Conservation (phyloP, 1,284 basidiomycete genomes). For the Malassezia slooffiae region DNA sequence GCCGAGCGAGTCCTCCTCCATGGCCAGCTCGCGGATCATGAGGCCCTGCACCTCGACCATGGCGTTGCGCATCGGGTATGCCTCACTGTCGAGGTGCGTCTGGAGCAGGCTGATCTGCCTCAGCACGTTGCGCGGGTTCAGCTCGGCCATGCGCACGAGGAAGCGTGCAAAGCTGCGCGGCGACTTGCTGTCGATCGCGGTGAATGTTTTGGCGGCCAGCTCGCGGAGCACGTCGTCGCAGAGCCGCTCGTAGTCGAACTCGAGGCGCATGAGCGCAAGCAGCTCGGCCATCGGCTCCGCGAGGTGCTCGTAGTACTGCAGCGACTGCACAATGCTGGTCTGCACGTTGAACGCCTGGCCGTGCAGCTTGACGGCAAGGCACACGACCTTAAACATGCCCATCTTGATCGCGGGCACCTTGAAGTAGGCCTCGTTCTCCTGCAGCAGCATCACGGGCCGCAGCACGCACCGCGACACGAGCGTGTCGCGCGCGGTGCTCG, state of each 20-base stretch:
- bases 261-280: constrained; percentile 64
- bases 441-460: constrained; percentile 68
- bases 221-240: constrained; percentile 81
- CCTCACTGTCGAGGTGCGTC: constrained; percentile 84
- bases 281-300: constrained; percentile 89
- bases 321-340: constrained; percentile 76
- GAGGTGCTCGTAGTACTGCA: constrained; percentile 90
- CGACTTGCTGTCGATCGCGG: constrained; percentile 70
- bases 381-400: constrained; percentile 76
- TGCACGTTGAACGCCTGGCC: constrained; percentile 61
- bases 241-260: constrained; percentile 79
- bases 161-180: constrained; percentile 77
- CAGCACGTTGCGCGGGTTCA: constrained; percentile 70
- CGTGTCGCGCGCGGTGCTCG: constrained; percentile 32
- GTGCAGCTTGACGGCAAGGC: constrained; percentile 81
- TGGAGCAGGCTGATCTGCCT: constrained; percentile 80
- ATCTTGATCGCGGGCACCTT: constrained; percentile 62
- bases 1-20: constrained; percentile 21
- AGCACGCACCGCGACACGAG: constrained; percentile 40
- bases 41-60: constrained; percentile 44
- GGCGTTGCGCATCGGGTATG: constrained; percentile 77
- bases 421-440: constrained; percentile 78
- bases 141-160: constrained; percentile 68
- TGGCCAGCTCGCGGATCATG: constrained; percentile 48
- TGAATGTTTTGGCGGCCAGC: constrained; percentile 67